phyloP scores from a whole-genome alignment of 768 basidiomycete genomes.

The Rhodotorula babjevae region DNA sequence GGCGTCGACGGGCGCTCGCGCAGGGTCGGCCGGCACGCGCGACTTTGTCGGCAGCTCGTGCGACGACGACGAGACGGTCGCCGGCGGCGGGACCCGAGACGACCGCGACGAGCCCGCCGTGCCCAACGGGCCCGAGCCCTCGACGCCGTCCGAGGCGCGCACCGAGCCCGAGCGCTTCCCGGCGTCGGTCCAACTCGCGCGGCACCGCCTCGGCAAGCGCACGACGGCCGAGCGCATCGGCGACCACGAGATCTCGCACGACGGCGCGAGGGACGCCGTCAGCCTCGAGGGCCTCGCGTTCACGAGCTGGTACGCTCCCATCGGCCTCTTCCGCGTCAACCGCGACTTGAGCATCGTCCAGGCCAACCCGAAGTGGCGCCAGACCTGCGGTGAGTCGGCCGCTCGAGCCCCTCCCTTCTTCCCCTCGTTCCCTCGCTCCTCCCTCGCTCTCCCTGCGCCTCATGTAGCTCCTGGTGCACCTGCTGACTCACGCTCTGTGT shows the following conservation, averaged over 20 bases:
- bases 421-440: background rate
- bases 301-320: slow-evolving; percentile 8
- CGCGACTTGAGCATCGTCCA: slow-evolving; percentile 8
- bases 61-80: background rate
- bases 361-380: slow-evolving; percentile 9
- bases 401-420: background rate
- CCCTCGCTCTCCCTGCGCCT: no score
- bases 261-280: slow-evolving; percentile 8
- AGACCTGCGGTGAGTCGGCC: background rate
- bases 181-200: background rate
- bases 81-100: background rate
- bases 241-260: slow-evolving; percentile 9
- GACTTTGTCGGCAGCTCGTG: no score
- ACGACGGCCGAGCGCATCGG: background rate
- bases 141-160: background rate
- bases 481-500: no score
- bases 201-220: background rate
- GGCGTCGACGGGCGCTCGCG: background rate
- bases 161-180: background rate
- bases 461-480: no score
- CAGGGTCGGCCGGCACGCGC: background rate
- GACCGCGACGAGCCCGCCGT: background rate
- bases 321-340: slow-evolving; percentile 21
- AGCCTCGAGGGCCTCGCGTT: slow-evolving; percentile 16
- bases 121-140: background rate